Conservation (phyloP, 2,329 filamentous ascomycete species). For the Phoma herbarum region DNA sequence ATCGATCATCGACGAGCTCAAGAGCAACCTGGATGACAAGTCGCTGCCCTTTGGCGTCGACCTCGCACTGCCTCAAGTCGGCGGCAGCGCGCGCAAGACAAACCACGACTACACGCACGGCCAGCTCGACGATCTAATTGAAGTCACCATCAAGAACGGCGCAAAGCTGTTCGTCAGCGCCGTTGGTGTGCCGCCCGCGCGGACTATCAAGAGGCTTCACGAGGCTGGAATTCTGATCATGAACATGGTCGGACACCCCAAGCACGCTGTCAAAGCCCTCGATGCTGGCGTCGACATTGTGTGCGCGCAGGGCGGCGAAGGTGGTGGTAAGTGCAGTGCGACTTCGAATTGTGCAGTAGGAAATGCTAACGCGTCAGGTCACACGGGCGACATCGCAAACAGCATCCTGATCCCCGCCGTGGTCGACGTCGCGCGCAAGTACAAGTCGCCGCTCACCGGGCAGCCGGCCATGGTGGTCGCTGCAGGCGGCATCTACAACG, state of each 20-base stretch:
- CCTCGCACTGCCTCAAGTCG: constrained; percentile 88
- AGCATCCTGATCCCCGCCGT: constrained; percentile 88
- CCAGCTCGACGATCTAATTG: constrained; percentile 85
- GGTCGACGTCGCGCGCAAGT: constrained; percentile 80
- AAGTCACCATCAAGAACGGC: constrained; percentile 84
- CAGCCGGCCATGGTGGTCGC: constrained; percentile 81
- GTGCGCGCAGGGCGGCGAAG: constrained; percentile 91
- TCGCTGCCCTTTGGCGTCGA: constrained; percentile 88
- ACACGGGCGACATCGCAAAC: constrained; percentile 87
- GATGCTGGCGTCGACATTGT: constrained; percentile 88
- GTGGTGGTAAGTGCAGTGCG: constrained; percentile 63
- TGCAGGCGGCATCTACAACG: constrained; percentile 86
- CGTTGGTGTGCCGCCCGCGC: constrained; percentile 82
- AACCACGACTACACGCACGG: constrained; percentile 97
- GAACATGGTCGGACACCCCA: constrained; percentile 97
- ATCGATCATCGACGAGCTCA: constrained; percentile 85
- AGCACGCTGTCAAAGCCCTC: constrained; percentile 88
- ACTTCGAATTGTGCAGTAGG: too few relatives aligned
- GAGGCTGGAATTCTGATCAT: constrained; percentile 83
- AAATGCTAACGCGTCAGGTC: constrained; percentile 46
- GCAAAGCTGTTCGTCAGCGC: constrained; percentile 86
- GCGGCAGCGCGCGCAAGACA: constrained; percentile 82
- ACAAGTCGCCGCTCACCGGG: constrained; percentile 75
- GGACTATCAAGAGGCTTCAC: constrained; percentile 80
- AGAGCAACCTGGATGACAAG: constrained; percentile 72